Evolutionary conservation across 1,284 basidiomycete species (phyloP).

Genomic region (Pulchroboletus neoregius): DNA sequence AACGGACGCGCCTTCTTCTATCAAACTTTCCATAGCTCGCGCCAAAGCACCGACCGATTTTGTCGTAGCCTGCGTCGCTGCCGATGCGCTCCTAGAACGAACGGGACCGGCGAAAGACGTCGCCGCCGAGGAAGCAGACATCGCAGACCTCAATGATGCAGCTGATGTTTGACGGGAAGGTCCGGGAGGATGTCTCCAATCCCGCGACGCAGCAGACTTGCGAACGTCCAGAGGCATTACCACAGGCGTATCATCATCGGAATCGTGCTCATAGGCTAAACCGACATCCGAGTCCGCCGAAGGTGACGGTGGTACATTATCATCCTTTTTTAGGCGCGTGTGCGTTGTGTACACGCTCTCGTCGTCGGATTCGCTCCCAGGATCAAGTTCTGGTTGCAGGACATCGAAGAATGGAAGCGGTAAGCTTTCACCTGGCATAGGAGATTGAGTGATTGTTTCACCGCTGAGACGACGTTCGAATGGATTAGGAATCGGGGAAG

Average conservation of each 20-base stretch:
- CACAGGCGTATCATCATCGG: constrained; percentile 40
- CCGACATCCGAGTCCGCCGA: constrained; percentile 41
- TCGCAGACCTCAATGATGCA: constrained; percentile 21
- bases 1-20: constrained; percentile 40
- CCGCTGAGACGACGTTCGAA: constrained; percentile 34
- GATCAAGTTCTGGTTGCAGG: constrained; percentile 31
- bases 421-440: constrained; percentile 18
- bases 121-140: constrained; percentile 21
- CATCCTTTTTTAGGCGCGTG: constrained; percentile 23
- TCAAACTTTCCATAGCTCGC: constrained; percentile 47
- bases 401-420: constrained; percentile 44
- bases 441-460: constrained; percentile 32
- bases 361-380: constrained; percentile 31
- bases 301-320: constrained; percentile 37
- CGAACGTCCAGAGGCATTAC: constrained; percentile 29
- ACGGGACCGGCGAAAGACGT: constrained; percentile 20
- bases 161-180: constrained; percentile 29
- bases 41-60: constrained; percentile 38
- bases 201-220: constrained; percentile 32
- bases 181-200: constrained; percentile 3
- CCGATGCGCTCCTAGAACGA: constrained; percentile 29
- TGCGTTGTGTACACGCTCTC: constrained; percentile 34
- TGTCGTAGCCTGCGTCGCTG: constrained; percentile 29
- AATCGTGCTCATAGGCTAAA: constrained; percentile 50
- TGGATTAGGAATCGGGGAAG: constrained; percentile 35